Evolutionary conservation across 805 yeast species (phyloP), one percentile per base, ranked within the genome.

Genomic region (Candida coquimbonensis): DNA sequence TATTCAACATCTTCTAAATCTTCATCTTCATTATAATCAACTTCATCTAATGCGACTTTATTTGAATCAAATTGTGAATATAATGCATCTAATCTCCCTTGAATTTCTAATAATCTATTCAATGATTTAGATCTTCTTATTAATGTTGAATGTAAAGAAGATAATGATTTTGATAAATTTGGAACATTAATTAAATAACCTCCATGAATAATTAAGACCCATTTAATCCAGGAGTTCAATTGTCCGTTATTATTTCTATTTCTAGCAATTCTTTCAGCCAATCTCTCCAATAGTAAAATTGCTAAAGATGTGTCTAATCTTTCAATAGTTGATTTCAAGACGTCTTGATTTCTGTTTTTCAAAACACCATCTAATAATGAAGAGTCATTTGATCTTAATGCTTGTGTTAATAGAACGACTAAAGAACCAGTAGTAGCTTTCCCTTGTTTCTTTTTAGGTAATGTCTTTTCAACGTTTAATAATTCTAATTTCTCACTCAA

Each of bases 371-470:
- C 98, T 50, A 93, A 72, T 46, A 93, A 70, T 9, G 93, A 69
- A 56, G 82, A 89, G 62, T 93, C 99, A 57, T 86, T 87, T 19
- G 95, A 81, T 56, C 79, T 81, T 50, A 93, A 72, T 0, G 99
- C 91, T 67, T 93, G 99, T 13, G 90, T 72, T 39, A 93, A 71
- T n/a, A 93, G 78, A 1, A 85, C 81, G 2, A 96, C 79, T 49
- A 90, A 76, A 2, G 96, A 80, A 43, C 93, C 95, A 6, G 85
- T 78, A 9, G 80, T 75, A 19, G 80, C 77, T 46, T 72, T 73
- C 50, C 76, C 74, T 48, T 68, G 68, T 39, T 66, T 65, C 49
- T 65, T 64, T 38, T 58, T 53, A 43, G 57, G 55, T 19, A 46
- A 40, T 42, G 54, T 54, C 39, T 53, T 45, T 47, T 55, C 61